A percentile compares a stretch with the other conserved stretches of the same genome.
Evolutionary conservation across 2,329 filamentous ascomycete species (phyloP).

Genomic region (Ceratocystis ficicola): DNA sequence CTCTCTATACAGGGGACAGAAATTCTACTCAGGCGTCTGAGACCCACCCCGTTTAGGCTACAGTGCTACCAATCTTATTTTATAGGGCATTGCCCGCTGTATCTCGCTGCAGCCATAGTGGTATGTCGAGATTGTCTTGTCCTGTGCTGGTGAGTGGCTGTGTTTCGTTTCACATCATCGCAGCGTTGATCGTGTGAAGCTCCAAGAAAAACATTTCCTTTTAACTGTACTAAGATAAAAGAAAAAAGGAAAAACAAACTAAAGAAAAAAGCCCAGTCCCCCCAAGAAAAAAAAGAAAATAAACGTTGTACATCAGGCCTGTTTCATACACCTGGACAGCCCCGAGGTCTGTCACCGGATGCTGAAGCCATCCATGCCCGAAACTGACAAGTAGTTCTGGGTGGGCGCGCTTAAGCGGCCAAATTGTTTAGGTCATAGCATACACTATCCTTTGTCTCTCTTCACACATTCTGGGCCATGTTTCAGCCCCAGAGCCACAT

Average conservation of each 20-base stretch:
- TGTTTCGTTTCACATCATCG: slow-evolving; percentile 6
- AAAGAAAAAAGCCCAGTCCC: slow-evolving; percentile 2
- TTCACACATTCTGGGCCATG: neutral
- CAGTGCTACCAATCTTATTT: neutral
- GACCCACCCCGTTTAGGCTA: neutral
- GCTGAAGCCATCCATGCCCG: neutral
- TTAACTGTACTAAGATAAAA: neutral
- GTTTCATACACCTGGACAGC: neutral
- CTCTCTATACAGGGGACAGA: neutral
- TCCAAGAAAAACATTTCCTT: neutral
- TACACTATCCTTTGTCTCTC: neutral
- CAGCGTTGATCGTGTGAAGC: neutral
- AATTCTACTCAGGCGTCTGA: neutral
- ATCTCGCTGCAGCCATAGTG: neutral
- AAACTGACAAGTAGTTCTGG: neutral
- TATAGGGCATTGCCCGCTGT: neutral
- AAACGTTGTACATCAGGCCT: slow-evolving; percentile 1
- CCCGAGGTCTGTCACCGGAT: neutral
- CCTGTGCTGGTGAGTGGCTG: neutral
- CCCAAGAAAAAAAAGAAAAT: slow-evolving; percentile 5
- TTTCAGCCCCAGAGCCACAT: neutral
- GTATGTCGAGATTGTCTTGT: neutral
- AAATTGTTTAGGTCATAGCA: neutral
- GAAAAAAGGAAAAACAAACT: slow-evolving; percentile 13
- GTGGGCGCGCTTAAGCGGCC: neutral